These are phyloP conservation scores for Erythrobasidium hasegawianum DNA, from an alignment of 1,284 basidiomycete genomes.

Conservation along the genomic window DNA sequence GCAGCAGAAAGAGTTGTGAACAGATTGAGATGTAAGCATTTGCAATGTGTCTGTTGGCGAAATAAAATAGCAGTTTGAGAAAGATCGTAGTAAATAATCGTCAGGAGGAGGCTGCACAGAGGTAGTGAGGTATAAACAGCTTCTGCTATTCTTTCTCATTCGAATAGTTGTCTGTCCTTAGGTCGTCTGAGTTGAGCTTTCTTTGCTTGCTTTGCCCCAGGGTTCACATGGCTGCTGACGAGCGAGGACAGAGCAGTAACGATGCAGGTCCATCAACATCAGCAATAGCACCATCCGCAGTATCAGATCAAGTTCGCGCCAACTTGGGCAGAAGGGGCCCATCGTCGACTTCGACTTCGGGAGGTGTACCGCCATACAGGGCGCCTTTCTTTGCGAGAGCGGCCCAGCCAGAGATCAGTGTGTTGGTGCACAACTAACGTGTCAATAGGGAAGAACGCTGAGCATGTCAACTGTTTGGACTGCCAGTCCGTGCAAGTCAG, in stretches of 20 bases:
- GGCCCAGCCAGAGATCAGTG: slow-evolving; percentile 49
- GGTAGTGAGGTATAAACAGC: no score
- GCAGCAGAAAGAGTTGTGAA: slow-evolving; percentile 4
- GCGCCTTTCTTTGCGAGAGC: slow-evolving; percentile 46
- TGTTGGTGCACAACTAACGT: not conserved
- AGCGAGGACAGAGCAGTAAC: not conserved
- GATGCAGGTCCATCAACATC: not conserved
- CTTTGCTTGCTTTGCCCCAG: no score
- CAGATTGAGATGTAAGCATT: no score
- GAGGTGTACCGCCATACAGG: slow-evolving; percentile 15
- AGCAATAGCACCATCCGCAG: not conserved
- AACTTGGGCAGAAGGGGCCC: slow-evolving; percentile 12
- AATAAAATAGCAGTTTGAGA: no score
- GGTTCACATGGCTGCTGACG: no score
- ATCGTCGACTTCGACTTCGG: not conserved
- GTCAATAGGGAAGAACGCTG: not conserved
- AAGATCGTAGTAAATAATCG: no score
- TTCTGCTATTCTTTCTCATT: no score
- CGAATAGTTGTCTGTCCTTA: no score
- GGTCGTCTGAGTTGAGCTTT: no score
- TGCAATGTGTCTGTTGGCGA: no score
- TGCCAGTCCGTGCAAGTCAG: slow-evolving; percentile 48
- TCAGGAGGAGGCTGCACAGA: no score
- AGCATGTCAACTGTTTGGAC: accelerated
- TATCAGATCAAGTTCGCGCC: not conserved